phyloP scores from a whole-genome alignment of 805 yeast genomes.

The Monosporozyma solicola region DNA sequence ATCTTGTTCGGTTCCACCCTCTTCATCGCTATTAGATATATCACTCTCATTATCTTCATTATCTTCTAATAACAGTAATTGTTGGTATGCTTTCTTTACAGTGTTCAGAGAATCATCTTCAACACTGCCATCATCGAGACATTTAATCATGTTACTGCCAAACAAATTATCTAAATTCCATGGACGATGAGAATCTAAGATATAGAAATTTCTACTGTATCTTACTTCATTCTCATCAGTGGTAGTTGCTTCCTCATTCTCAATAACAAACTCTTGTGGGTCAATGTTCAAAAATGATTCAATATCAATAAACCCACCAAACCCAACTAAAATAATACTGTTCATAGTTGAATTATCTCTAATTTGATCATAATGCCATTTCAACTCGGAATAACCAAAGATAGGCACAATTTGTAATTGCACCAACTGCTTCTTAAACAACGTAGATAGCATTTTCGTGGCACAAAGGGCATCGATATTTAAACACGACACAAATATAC shows the following conservation, averaged over 20 bases:
- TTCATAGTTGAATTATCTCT: conserved; percentile 55
- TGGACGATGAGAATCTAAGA: conserved; percentile 89
- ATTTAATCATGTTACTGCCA: conserved; percentile 67
- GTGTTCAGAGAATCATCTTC: conserved; percentile 42
- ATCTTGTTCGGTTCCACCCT: conserved; percentile 23
- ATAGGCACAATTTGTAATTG: conserved; percentile 88
- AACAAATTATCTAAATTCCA: conserved; percentile 92
- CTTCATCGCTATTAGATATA: conserved; percentile 30
- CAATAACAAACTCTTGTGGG: conserved; percentile 40
- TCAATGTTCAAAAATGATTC: conserved; percentile 64
- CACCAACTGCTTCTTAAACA: conserved; percentile 71
- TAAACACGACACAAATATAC: conserved; percentile 81
- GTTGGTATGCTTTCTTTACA: conserved; percentile 56
- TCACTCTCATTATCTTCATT: conserved; percentile 33
- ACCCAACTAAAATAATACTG: conserved; percentile 75
- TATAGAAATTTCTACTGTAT: conserved; percentile 55
- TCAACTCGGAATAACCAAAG: conserved; percentile 79
- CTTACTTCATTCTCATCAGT: conserved; percentile 14
- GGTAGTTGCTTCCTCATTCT: conserved; percentile 5
- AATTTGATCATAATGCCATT: conserved; percentile 48
- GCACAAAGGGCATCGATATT: conserved; percentile 91
- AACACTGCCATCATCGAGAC: conserved; percentile 81
- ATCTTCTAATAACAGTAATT: conserved; percentile 36
- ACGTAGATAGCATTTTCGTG: conserved; percentile 59
- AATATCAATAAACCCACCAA: conserved; percentile 87